Conservation (phyloP, 176 grass and related monocot species). For the Alopecurus myosuroides region DNA sequence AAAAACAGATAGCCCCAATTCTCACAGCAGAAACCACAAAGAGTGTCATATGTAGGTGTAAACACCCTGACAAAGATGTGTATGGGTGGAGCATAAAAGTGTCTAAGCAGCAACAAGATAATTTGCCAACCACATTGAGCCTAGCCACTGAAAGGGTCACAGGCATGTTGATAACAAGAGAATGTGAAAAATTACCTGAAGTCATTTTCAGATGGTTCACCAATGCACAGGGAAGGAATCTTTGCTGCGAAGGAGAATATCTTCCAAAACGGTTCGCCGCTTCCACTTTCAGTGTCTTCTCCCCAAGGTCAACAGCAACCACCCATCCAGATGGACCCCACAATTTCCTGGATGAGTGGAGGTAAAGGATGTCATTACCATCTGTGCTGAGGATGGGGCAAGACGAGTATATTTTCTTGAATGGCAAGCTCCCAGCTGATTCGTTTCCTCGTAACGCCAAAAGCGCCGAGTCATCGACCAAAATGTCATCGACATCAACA, state of each 20-base stretch:
- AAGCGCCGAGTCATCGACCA: not conserved
- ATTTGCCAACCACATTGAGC: not conserved
- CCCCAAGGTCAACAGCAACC: not conserved
- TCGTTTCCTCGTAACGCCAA: not conserved
- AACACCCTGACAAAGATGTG: not conserved
- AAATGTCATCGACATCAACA: not conserved
- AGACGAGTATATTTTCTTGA: not conserved
- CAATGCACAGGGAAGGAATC: not conserved
- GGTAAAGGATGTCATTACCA: not conserved
- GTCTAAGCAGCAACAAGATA: not conserved
- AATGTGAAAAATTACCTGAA: not conserved
- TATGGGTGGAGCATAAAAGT: not conserved
- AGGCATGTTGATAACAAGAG: not conserved
- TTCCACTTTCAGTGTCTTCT: constrained; percentile 3
- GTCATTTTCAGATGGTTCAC: not conserved
- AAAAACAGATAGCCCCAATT: not conserved
- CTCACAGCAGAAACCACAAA: not conserved
- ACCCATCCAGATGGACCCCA: not conserved
- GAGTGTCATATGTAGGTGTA: not conserved
- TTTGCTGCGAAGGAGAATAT: not conserved
- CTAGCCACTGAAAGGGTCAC: not conserved
- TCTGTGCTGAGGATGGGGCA: not conserved
- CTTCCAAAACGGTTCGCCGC: not conserved
- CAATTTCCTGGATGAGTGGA: not conserved
- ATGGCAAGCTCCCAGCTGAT: not conserved